A percentile compares a stretch with the other conserved stretches of the same genome.
Evolutionary conservation across 2,329 filamentous ascomycete genomes (phyloP).

Genomic region (Lachnellula hyalina): DNA sequence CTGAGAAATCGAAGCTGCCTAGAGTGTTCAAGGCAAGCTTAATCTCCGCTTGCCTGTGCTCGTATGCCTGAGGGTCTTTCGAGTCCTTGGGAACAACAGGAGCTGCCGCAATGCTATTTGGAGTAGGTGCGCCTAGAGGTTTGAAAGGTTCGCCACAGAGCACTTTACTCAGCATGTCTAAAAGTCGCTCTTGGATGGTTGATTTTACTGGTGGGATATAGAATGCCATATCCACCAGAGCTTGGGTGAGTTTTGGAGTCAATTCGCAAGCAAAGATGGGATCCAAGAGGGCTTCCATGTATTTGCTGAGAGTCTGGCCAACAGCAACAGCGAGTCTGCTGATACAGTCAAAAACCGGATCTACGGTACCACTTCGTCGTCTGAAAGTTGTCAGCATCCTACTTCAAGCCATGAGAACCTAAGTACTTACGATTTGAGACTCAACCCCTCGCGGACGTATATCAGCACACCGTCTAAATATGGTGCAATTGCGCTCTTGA

Average conservation of each 20-base stretch:
- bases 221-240: conserved; percentile 96
- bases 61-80: conserved; percentile 76
- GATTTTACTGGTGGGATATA: conserved; percentile 94
- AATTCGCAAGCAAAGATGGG: conserved; percentile 96
- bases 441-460: conserved; percentile 87
- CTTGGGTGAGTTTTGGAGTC: conserved; percentile 89
- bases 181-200: conserved; percentile 85
- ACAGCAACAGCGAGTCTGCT: conserved; percentile 94
- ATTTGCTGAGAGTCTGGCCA: conserved; percentile 94
- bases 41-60: conserved; percentile 77
- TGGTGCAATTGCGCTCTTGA: conserved; percentile 89
- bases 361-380: conserved; percentile 41
- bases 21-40: conserved; percentile 90
- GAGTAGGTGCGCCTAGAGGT: conserved; percentile 81
- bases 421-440: conserved; percentile 61
- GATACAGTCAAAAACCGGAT: conserved; percentile 94
- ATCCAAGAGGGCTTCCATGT: conserved; percentile 92
- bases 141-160: conserved; percentile 90
- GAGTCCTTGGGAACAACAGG: conserved; percentile 83
- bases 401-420: neutral
- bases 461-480: conserved; percentile 93
- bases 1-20: conserved; percentile 94
- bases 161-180: conserved; percentile 93
- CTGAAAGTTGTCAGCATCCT: conserved; percentile 33
- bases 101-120: conserved; percentile 72